Evolutionary conservation across 2,329 filamentous ascomycete genomes (phyloP), one percentile per base, ranked within the genome.

Genomic region (Sporothrix globosa): DNA sequence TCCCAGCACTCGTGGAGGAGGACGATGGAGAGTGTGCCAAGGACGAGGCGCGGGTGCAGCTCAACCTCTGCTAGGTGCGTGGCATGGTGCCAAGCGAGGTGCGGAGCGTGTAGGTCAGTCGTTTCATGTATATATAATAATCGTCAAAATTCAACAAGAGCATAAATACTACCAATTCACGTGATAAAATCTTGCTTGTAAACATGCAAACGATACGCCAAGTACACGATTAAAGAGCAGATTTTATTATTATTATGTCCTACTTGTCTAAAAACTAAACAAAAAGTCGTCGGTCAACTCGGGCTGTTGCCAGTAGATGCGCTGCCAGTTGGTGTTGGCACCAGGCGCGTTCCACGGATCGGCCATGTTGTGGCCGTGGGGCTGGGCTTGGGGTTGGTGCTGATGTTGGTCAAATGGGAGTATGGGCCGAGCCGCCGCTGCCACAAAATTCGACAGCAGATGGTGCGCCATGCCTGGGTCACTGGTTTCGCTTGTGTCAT

Each of bases 401-500:
- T 39, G 44, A 1, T 21, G 10, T n/a, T n/a, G n/a, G 1, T 67
- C 65, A 30, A 44, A 56, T 1, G 65, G 50, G 1, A 67, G 0
- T n/a, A 67, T 54, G 1, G 30, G 48, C 2, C 48, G 48, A 4
- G 50, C 9, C 1, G 46, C 52, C 3, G 65, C 24, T 6, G 65
- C 24, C 6, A 67, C 34, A 46, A 67, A 39, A 9, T n/a, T 46
- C 1, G 65, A 67, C 50, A 67, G 9, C 0, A 67, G 3, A 4
- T 50, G 65, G 9, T 67, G 65, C n/a, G 65, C 34, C 65, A 56
- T 67, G 30, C 56, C 39, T 7, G 34, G 30, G n/a, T 52, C 65
- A 34, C 34, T 91, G 2, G 82, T 86, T 3, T 65, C 60, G 21
- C 24, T 21, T 2, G 44, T 21, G 21, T 41, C 39, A 10, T 10